Conservation (phyloP, 192 early-diverging fungal species). For the Dispira simplex region DNA sequence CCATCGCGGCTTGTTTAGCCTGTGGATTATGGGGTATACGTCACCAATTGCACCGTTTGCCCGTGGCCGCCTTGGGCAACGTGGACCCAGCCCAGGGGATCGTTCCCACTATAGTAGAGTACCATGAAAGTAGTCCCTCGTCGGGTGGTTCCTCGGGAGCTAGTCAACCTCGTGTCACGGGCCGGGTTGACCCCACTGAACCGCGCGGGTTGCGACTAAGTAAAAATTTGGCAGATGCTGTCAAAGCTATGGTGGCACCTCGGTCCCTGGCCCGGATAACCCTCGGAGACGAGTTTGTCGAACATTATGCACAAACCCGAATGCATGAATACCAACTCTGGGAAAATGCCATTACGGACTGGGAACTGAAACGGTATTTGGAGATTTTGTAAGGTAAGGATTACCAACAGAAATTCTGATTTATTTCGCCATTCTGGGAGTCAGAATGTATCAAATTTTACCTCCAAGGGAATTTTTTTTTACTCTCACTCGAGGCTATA, state of each 20-base stretch:
- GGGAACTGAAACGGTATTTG: constrained; percentile 51
- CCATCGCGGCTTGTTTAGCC: constrained; percentile 50
- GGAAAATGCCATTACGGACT: constrained; percentile 54
- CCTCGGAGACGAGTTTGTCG: constrained; percentile 58
- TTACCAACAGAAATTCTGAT: too few species aligned
- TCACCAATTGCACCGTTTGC: constrained; percentile 32
- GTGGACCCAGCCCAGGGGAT: constrained; percentile 13
- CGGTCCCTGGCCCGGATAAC: constrained; percentile 52
- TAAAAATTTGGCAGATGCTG: constrained; percentile 48
- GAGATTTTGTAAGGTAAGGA: constrained; percentile 32
- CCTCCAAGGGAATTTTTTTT: too few species aligned
- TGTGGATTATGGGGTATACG: constrained; percentile 56
- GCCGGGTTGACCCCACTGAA: not conserved
- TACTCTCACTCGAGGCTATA: too few species aligned
- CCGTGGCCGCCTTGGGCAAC: constrained; percentile 17
- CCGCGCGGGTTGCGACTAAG: constrained; percentile 8
- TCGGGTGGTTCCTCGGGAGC: too few species aligned
- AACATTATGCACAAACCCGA: constrained; percentile 61
- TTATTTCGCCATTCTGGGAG: too few species aligned
- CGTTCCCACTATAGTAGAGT: not conserved
- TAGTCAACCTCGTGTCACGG: not conserved
- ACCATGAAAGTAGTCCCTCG: too few species aligned
- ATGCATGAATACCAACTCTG: constrained; percentile 59
- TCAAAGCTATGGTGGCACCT: constrained; percentile 38
- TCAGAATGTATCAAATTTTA: too few species aligned